Evolutionary conservation across 805 yeast genomes (phyloP).

Genomic region (Candida gorgasii): DNA sequence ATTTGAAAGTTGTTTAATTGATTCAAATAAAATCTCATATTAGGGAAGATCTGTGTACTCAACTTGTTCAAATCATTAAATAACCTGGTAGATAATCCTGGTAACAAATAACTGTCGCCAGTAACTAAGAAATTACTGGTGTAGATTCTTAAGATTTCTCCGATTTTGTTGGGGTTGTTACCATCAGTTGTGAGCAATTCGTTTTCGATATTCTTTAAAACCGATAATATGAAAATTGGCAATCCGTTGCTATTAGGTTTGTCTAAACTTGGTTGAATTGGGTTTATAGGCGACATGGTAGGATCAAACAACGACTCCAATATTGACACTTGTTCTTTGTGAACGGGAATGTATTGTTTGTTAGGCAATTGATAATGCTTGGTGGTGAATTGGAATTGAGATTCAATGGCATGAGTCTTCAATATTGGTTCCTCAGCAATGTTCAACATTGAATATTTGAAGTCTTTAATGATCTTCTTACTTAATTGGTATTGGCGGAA

Average conservation of each 20-base stretch:
- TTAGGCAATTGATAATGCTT: conserved; percentile 23
- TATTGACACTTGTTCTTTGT: conserved; percentile 17
- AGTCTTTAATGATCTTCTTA: conserved; percentile 35
- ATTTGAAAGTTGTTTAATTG: conserved; percentile 26
- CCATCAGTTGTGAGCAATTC: conserved; percentile 36
- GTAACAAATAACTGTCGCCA: conserved; percentile 59
- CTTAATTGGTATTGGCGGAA: conserved; percentile 39
- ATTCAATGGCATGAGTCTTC: conserved; percentile 8
- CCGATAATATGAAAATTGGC: conserved; percentile 35
- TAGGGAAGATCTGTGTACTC: conserved; percentile 47
- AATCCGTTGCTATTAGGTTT: conserved; percentile 52
- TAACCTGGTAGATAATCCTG: conserved; percentile 57
- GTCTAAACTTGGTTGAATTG: conserved; percentile 38
- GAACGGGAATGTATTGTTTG: conserved; percentile 18
- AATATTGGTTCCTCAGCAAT: conserved; percentile 22
- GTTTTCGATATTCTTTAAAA: conserved; percentile 37
- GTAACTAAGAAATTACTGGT: conserved; percentile 52
- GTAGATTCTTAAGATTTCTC: conserved; percentile 39
- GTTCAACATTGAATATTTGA: conserved; percentile 33
- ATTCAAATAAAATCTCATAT: conserved; percentile 24
- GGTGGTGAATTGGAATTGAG: conserved; percentile 11
- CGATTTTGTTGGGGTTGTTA: conserved; percentile 29
- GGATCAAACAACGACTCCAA: conserved; percentile 77
- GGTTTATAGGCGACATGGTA: conserved; percentile 46
- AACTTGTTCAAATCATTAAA: conserved; percentile 54